Percentiles rank a stretch among this genome's conserved stretches.
phyloP scores from a whole-genome alignment of 2,329 filamentous ascomycete species.

The Neonectria punicea region DNA sequence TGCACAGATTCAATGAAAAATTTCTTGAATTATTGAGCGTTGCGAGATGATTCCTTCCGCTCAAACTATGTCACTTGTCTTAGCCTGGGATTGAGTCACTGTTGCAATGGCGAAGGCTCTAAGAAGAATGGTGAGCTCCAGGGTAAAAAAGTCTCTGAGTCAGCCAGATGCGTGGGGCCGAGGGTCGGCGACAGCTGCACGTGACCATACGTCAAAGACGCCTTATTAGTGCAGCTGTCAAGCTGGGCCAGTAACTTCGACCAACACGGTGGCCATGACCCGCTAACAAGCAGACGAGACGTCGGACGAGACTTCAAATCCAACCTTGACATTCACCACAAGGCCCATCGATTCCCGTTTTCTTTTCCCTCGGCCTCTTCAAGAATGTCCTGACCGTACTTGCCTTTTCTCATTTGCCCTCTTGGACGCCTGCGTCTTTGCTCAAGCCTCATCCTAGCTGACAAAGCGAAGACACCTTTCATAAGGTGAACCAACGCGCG shows the following conservation, averaged over 20 bases:
- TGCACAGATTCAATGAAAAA: neutral
- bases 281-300: constrained; percentile 3
- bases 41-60: too few relatives aligned
- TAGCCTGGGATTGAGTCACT: too few relatives aligned
- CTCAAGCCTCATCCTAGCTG: constrained; percentile 14
- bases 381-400: constrained; percentile 1
- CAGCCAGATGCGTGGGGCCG: constrained; percentile 6
- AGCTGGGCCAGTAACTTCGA: constrained; percentile 3
- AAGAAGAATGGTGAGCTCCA: too few relatives aligned
- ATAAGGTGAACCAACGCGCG: constrained; percentile 19
- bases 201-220: constrained; percentile 16
- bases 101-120: too few relatives aligned
- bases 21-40: too few relatives aligned
- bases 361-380: neutral
- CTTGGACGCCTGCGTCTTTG: neutral
- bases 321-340: constrained; percentile 3
- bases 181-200: constrained; percentile 6
- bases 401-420: constrained; percentile 1
- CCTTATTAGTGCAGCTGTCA: constrained; percentile 4
- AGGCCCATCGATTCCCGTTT: constrained; percentile 21
- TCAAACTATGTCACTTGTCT: too few relatives aligned
- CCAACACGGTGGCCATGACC: constrained; percentile 7
- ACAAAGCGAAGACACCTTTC: constrained; percentile 39
- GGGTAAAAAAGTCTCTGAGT: neutral
- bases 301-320: constrained; percentile 2